Evolutionary conservation across 305 asterid genomes (phyloP).

Genomic region (Solanum hybrid): DNA sequence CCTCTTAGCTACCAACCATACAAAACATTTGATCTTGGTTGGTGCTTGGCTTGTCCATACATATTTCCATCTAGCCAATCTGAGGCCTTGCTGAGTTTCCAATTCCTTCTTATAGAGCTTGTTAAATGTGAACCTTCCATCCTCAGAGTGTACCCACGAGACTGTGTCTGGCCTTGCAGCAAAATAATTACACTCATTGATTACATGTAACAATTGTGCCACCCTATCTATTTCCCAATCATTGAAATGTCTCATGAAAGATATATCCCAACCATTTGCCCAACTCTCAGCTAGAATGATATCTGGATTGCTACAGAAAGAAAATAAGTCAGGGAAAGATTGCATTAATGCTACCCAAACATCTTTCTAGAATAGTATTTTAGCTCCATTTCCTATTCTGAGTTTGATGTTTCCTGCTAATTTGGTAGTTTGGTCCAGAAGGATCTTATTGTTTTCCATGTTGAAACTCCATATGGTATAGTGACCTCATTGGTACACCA

Average conservation of each 20-base stretch:
- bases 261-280: neutral
- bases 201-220: neutral
- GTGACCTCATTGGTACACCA: neutral
- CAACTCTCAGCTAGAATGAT: neutral
- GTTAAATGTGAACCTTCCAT: neutral
- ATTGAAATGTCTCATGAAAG: neutral
- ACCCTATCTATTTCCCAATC: neutral
- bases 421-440: neutral
- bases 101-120: neutral
- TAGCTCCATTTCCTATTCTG: neutral
- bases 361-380: neutral
- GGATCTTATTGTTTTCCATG: neutral
- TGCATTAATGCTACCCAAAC: neutral
- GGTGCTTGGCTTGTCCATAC: neutral
- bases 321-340: neutral
- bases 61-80: neutral
- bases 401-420: neutral
- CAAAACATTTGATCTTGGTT: neutral
- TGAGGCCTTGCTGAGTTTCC: neutral
- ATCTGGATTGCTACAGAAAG: neutral
- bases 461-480: neutral
- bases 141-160: neutral
- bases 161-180: neutral
- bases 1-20: neutral
- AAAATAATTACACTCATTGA: neutral